Evolutionary conservation across 2,329 filamentous ascomycete species (phyloP).

Genomic region (Colletotrichum theobromicola): DNA sequence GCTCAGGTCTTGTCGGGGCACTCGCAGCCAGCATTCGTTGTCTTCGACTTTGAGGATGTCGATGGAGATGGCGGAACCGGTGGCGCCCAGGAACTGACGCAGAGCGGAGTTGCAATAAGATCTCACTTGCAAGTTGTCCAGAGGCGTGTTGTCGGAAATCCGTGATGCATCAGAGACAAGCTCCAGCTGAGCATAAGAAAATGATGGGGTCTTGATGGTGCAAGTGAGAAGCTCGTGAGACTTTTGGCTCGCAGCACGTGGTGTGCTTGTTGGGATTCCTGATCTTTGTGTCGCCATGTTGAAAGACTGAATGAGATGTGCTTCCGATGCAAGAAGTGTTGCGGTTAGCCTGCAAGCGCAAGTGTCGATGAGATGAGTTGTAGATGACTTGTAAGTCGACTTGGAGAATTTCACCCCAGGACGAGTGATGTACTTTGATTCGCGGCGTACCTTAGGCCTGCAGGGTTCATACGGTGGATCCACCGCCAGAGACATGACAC

Average conservation of each 20-base stretch:
- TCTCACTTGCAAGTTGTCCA: constrained; percentile 69
- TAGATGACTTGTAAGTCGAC: background rate
- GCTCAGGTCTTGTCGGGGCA: constrained; percentile 65
- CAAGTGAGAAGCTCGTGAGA: constrained; percentile 55
- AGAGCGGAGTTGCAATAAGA: constrained; percentile 69
- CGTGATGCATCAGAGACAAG: constrained; percentile 39
- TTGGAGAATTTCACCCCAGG: background rate
- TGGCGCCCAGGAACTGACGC: constrained; percentile 71
- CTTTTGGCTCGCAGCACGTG: constrained; percentile 28
- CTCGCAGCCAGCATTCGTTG: constrained; percentile 65
- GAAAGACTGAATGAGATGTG: background rate
- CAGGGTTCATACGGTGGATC: background rate
- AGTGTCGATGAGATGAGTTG: background rate
- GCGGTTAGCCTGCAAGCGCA: background rate
- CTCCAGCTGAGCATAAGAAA: constrained; percentile 63
- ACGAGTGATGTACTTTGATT: constrained; percentile 13
- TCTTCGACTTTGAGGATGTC: constrained; percentile 71
- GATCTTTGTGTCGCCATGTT: constrained; percentile 15
- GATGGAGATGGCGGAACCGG: constrained; percentile 69
- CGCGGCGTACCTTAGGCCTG: background rate
- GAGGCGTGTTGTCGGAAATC: background rate
- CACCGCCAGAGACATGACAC: background rate
- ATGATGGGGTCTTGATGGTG: constrained; percentile 57
- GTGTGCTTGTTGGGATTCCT: background rate
- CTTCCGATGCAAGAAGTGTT: background rate